phyloP scores from a whole-genome alignment of 805 yeast species.

The Myxozyma melibiosi region DNA sequence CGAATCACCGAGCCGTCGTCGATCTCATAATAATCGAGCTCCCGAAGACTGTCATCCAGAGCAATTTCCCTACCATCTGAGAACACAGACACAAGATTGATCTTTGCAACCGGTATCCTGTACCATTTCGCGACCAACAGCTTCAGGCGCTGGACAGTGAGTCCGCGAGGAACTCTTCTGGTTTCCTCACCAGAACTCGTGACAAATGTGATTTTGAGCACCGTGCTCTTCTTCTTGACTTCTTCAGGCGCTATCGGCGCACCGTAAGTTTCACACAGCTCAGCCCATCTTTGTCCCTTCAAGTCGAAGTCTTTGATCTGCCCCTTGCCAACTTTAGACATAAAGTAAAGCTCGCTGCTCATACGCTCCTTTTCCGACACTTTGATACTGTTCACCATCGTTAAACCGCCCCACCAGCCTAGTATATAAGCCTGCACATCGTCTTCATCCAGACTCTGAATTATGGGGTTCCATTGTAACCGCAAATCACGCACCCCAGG shows the following conservation, averaged over 20 bases:
- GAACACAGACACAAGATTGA: constrained; percentile 2
- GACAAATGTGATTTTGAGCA: neutral
- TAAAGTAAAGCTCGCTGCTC: constrained; percentile 70
- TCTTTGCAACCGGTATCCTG: constrained; percentile 2
- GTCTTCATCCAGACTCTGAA: constrained; percentile 36
- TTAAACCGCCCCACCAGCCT: constrained; percentile 49
- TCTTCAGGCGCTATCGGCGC: neutral
- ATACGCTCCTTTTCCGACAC: constrained; percentile 52
- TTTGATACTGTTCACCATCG: constrained; percentile 59
- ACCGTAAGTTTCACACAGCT: constrained; percentile 40
- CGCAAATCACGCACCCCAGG: constrained; percentile 52
- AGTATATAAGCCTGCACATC: constrained; percentile 45
- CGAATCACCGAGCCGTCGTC: constrained; percentile 16
- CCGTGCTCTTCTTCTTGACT: neutral
- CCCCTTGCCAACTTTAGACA: constrained; percentile 51
- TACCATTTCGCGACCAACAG: constrained; percentile 19
- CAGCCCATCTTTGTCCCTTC: constrained; percentile 46
- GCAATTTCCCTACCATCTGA: constrained; percentile 3
- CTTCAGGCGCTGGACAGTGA: constrained; percentile 25
- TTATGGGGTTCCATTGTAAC: constrained; percentile 57
- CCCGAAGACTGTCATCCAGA: constrained; percentile 20
- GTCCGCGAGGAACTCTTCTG: constrained; percentile 8
- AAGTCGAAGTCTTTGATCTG: constrained; percentile 31
- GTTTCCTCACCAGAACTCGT: neutral
- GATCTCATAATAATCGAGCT: constrained; percentile 18